A percentile compares a stretch with the other conserved stretches of the same genome.
Conservation (phyloP, 176 grass and related monocot genomes). For the Thinopyrum elongatum region DNA sequence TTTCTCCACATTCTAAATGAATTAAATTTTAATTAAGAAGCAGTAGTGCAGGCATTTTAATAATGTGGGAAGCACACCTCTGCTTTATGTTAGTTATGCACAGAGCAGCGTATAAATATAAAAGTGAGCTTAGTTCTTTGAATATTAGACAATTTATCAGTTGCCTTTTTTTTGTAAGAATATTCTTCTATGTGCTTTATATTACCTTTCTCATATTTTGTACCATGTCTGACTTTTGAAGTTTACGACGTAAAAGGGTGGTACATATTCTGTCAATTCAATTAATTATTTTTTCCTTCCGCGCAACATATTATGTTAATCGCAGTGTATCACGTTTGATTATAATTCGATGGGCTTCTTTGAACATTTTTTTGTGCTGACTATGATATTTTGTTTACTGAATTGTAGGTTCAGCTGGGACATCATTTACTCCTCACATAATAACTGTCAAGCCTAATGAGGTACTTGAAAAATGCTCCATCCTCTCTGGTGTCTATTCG, state of each 20-base stretch:
- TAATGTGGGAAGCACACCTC: constrained; percentile 23
- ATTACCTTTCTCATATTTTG: not conserved
- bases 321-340: not conserved
- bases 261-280: not conserved
- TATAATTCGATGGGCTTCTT: not conserved
- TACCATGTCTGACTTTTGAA: constrained; percentile 1
- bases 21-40: constrained; percentile 10
- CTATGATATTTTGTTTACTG: not conserved
- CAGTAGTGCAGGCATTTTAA: constrained; percentile 27
- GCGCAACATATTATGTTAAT: not conserved
- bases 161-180: not conserved
- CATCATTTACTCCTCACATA: constrained; percentile 98
- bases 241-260: not conserved
- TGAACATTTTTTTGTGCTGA: not conserved
- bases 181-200: not conserved
- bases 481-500: not conserved
- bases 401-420: constrained; percentile 75
- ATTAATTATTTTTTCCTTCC: constrained; percentile 3
- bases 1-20: not conserved
- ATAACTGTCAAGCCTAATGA: constrained; percentile 94
- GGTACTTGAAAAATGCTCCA: constrained; percentile 38
- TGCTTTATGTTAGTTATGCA: constrained; percentile 6
- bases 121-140: constrained; percentile 26
- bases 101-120: constrained; percentile 1
- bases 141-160: constrained; percentile 5